Conservation (phyloP, 192 early-diverging fungal species). For the Allomyces macrogynus region DNA sequence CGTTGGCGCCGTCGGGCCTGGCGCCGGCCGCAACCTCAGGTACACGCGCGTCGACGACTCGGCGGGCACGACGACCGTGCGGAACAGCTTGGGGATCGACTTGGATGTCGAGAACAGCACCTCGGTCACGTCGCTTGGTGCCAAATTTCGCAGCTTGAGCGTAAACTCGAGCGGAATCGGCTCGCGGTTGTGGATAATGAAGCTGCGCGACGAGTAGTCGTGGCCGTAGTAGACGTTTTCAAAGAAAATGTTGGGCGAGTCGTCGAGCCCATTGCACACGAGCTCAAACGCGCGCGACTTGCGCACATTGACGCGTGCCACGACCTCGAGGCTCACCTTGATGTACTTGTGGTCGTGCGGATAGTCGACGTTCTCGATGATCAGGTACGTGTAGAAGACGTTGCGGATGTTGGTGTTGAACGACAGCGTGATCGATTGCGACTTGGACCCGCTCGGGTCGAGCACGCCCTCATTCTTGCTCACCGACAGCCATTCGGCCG, state of each 20-base stretch:
- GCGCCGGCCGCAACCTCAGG: conserved; percentile 34
- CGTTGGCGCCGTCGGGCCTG: conserved; percentile 1
- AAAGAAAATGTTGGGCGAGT: conserved; percentile 28
- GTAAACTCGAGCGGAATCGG: conserved; percentile 53
- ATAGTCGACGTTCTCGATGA: conserved; percentile 54
- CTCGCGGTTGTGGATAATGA: conserved; percentile 57
- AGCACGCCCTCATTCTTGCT: conserved; percentile 47
- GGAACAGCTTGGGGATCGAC: conserved; percentile 47
- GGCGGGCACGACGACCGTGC: conserved; percentile 41
- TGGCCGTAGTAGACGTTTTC: conserved; percentile 47
- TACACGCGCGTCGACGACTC: conserved; percentile 44
- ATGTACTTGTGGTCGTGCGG: conserved; percentile 50
- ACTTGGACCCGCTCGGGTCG: conserved; percentile 17
- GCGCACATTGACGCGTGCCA: conserved; percentile 24
- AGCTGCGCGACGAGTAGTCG: conserved; percentile 45
- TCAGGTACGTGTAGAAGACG: conserved; percentile 45
- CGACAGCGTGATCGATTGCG: conserved; percentile 29
- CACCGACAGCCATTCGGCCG: conserved; percentile 42
- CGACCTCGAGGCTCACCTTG: conserved; percentile 48
- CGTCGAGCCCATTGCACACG: conserved; percentile 40
- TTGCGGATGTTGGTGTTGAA: conserved; percentile 36
- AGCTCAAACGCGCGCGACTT: conserved; percentile 54
- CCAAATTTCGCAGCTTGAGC: conserved; percentile 36
- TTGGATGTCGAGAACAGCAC: conserved; percentile 56
- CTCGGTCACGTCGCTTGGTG: conserved; percentile 39